These are phyloP conservation scores for Sugiyamaella qingdaonensis DNA, from an alignment of 805 yeast genomes.

Conservation along the genomic window DNA sequence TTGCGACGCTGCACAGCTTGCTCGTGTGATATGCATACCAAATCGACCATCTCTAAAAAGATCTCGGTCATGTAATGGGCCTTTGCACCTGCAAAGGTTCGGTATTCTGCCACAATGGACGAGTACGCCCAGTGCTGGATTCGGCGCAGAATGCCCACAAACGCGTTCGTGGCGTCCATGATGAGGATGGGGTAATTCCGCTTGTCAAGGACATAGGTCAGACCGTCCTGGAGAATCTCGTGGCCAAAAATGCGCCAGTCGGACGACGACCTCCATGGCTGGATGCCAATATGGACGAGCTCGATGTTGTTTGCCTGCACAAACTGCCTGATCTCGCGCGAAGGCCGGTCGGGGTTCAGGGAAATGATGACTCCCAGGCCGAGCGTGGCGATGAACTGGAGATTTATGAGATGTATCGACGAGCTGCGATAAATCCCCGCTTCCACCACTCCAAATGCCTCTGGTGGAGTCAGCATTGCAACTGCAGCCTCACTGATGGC, in stretches of 20 bases:
- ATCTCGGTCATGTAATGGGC: conserved; percentile 77
- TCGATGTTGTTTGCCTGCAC: conserved; percentile 42
- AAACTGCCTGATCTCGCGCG: conserved; percentile 62
- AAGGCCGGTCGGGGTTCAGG: conserved; percentile 82
- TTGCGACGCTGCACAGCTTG: conserved; percentile 35
- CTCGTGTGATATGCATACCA: conserved; percentile 56
- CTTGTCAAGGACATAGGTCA: conserved; percentile 59
- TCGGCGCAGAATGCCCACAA: conserved; percentile 76
- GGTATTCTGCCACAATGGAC: conserved; percentile 78
- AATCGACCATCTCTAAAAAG: conserved; percentile 67
- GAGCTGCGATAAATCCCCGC: conserved; percentile 82
- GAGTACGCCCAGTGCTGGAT: conserved; percentile 87
- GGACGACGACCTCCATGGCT: conserved; percentile 37
- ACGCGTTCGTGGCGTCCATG: conserved; percentile 74
- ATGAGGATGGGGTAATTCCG: conserved; percentile 64
- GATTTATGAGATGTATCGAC: conserved; percentile 67
- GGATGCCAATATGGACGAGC: conserved; percentile 34
- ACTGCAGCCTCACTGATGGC: background rate
- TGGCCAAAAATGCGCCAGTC: conserved; percentile 78
- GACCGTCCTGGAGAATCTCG: conserved; percentile 57
- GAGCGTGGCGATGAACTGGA: conserved; percentile 74
- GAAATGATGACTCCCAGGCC: conserved; percentile 63
- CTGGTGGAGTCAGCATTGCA: conserved; percentile 84
- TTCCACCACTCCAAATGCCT: conserved; percentile 87
- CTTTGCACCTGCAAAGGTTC: conserved; percentile 68